Conservation (phyloP, 345 rosid species). For the Gossypium raimondii region DNA sequence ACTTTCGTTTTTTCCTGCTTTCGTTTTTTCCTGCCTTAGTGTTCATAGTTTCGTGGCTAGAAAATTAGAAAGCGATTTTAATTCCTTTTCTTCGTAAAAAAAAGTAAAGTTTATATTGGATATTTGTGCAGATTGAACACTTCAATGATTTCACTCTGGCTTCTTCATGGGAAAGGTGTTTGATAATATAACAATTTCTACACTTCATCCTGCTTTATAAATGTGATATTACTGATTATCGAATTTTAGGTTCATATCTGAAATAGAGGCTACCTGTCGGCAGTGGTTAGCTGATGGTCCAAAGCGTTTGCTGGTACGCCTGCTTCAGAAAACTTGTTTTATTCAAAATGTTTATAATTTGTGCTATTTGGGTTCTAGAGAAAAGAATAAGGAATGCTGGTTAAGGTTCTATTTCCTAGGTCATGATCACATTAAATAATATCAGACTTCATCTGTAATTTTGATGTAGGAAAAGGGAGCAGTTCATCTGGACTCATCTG, state of each 20-base stretch:
- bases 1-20: constrained; percentile 4
- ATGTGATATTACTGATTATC: neutral
- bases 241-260: constrained; percentile 75
- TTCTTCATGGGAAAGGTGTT: constrained; percentile 94
- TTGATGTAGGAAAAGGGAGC: constrained; percentile 78
- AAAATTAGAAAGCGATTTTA: neutral
- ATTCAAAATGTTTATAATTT: neutral
- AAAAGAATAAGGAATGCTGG: neutral
- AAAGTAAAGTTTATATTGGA: neutral
- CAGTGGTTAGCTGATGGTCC: constrained; percentile 94
- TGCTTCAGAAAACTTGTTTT: neutral
- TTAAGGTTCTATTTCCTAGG: neutral
- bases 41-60: neutral
- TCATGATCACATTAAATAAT: constrained; percentile 15
- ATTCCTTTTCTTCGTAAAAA: neutral
- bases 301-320: constrained; percentile 66
- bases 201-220: neutral
- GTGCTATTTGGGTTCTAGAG: neutral
- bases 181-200: neutral
- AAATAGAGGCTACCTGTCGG: constrained; percentile 86
- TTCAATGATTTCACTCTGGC: constrained; percentile 97
- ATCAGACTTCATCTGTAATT: constrained; percentile 18
- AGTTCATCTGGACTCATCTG: constrained; percentile 45
- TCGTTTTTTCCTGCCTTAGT: neutral
- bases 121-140: constrained; percentile 58